A percentile compares a stretch with the other conserved stretches of the same genome.
These are phyloP conservation scores for Euphorbia lathyris DNA, from an alignment of 345 rosid species.

Conservation along the genomic window DNA sequence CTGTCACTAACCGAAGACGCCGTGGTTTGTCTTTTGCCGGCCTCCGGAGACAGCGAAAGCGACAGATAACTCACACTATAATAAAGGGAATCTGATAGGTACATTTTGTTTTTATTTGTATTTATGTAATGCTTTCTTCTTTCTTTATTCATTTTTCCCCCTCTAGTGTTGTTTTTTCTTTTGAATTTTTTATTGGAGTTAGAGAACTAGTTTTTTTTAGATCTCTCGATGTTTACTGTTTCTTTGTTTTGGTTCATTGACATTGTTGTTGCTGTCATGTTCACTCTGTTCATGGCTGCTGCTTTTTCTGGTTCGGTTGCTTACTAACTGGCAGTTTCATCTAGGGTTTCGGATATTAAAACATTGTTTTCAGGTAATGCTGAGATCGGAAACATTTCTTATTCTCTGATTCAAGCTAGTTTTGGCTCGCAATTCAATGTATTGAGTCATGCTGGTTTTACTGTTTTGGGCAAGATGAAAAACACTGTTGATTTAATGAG, in stretches of 20 bases:
- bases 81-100: conserved; percentile 4
- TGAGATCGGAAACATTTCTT: background rate
- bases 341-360: background rate
- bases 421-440: background rate
- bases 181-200: background rate
- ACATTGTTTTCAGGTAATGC: conserved; percentile 1
- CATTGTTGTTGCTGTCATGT: background rate
- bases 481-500: background rate
- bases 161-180: background rate
- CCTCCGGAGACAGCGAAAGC: too few species aligned
- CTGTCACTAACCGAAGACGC: background rate
- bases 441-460: background rate
- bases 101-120: background rate
- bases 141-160: too few species aligned
- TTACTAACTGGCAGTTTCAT: background rate
- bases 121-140: background rate
- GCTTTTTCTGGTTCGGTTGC: background rate
- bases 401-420: background rate
- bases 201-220: background rate
- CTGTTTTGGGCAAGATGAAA: background rate
- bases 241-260: background rate
- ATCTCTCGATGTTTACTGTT: background rate
- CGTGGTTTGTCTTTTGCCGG: background rate
- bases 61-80: too few species aligned
- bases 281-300: background rate